Conservation (phyloP, 306 rosid species). For the Phaseolus lunatus region DNA sequence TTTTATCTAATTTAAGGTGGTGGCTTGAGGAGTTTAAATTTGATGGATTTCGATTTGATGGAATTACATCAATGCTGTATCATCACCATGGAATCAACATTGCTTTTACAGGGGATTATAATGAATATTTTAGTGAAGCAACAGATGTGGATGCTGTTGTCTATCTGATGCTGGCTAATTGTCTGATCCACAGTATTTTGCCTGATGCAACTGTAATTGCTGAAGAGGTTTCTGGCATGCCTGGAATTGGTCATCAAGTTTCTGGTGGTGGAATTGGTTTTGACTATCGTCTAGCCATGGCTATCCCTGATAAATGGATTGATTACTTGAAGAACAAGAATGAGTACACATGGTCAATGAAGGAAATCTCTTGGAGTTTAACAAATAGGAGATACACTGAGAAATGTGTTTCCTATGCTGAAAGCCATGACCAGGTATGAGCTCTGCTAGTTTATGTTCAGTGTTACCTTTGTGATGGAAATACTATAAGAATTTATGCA, state of each 20-base stretch:
- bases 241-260: constrained; percentile 83
- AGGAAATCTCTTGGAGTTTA: constrained; percentile 73
- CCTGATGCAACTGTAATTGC: constrained; percentile 91
- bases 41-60: constrained; percentile 98
- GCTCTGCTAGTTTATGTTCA: constrained; percentile 23
- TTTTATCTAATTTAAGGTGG: constrained; percentile 92
- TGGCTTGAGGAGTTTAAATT: constrained; percentile 93
- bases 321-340: constrained; percentile 86
- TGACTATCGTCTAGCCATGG: constrained; percentile 95
- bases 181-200: constrained; percentile 68
- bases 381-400: constrained; percentile 94
- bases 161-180: constrained; percentile 91
- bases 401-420: constrained; percentile 92
- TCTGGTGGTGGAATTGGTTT: constrained; percentile 85
- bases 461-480: constrained; percentile 41
- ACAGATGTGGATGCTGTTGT: constrained; percentile 94
- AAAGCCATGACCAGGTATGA: constrained; percentile 96
- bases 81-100: constrained; percentile 93
- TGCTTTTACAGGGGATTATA: constrained; percentile 79
- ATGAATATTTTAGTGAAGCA: constrained; percentile 88
- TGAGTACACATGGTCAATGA: constrained; percentile 86
- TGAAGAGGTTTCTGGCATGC: constrained; percentile 99
- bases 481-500: constrained; percentile 31
- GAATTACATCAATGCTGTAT: constrained; percentile 94
- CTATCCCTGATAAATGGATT: constrained; percentile 94